Conservation (phyloP, 495 filamentous ascomycete species). For the Tuber brumale region DNA sequence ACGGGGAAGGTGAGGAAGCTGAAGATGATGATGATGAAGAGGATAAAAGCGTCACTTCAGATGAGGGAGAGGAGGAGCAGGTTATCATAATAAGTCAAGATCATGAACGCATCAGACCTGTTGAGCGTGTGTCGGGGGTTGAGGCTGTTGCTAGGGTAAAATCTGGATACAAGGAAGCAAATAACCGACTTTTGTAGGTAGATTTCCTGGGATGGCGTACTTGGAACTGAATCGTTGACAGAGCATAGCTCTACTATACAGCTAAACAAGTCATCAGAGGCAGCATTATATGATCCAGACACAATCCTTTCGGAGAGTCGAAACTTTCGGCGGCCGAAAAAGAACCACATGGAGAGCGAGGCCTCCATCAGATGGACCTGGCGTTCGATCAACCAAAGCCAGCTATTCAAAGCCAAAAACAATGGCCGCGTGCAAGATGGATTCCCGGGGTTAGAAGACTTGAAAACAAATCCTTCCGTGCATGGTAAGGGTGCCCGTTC, state of each 20-base stretch:
- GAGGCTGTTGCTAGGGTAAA: not conserved
- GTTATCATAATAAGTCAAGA: not conserved
- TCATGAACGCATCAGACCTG: not conserved
- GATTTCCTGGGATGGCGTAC: not conserved
- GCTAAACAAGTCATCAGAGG: not conserved
- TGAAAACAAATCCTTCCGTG: constrained; percentile 14
- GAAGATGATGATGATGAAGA: not conserved
- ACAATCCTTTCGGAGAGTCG: constrained; percentile 1
- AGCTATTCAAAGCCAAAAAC: not conserved
- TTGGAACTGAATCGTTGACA: not conserved
- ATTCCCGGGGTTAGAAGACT: constrained; percentile 18
- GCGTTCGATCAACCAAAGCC: constrained; percentile 5
- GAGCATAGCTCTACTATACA: not conserved
- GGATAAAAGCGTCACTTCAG: constrained; percentile 15
- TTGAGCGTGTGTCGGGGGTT: not conserved
- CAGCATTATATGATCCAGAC: constrained; percentile 7
- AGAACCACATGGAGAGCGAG: not conserved
- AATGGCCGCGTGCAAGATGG: not conserved
- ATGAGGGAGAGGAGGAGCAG: not conserved
- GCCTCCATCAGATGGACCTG: constrained; percentile 10
- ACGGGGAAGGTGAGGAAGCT: not conserved
- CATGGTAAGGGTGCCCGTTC: not conserved
- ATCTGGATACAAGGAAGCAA: not conserved
- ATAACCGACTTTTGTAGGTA: not conserved
- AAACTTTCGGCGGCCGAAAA: not conserved